Conservation (phyloP, 495 filamentous ascomycete genomes). For the Penicillium waksmanii region DNA sequence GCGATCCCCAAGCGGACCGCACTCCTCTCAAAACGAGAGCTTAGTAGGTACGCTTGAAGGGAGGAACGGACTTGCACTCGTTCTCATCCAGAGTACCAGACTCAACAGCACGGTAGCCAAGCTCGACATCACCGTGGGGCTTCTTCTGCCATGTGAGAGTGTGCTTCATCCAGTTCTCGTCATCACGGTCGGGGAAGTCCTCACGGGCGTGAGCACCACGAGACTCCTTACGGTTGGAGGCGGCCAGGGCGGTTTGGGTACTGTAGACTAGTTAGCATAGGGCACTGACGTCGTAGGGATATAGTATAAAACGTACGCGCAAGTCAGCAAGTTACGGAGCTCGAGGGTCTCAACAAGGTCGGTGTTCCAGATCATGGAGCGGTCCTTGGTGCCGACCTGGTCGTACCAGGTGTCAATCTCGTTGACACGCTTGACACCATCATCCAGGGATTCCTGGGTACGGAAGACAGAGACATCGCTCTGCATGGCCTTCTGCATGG, state of each 20-base stretch:
- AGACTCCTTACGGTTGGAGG: constrained; percentile 89
- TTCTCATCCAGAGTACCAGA: constrained; percentile 80
- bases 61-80: constrained; percentile 86
- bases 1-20: constrained; percentile 1
- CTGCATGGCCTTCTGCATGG: constrained; percentile 99
- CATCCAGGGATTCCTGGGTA: constrained; percentile 85
- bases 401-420: constrained; percentile 79
- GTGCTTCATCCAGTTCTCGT: constrained; percentile 98
- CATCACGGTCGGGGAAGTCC: constrained; percentile 92
- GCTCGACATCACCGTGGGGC: constrained; percentile 75
- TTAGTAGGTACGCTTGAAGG: constrained; percentile 86
- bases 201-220: constrained; percentile 94
- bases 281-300: not conserved
- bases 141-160: constrained; percentile 91
- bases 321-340: constrained; percentile 89
- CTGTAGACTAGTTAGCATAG: constrained; percentile 31
- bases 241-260: constrained; percentile 84
- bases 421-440: constrained; percentile 79
- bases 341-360: constrained; percentile 96
- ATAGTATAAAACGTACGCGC: constrained; percentile 67
- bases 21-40: constrained; percentile 11
- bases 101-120: constrained; percentile 78
- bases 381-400: constrained; percentile 91
- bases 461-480: constrained; percentile 96
- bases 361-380: constrained; percentile 99